phyloP scores from a whole-genome alignment of 2,329 filamentous ascomycete genomes.

The Xylariaceae sp. region DNA sequence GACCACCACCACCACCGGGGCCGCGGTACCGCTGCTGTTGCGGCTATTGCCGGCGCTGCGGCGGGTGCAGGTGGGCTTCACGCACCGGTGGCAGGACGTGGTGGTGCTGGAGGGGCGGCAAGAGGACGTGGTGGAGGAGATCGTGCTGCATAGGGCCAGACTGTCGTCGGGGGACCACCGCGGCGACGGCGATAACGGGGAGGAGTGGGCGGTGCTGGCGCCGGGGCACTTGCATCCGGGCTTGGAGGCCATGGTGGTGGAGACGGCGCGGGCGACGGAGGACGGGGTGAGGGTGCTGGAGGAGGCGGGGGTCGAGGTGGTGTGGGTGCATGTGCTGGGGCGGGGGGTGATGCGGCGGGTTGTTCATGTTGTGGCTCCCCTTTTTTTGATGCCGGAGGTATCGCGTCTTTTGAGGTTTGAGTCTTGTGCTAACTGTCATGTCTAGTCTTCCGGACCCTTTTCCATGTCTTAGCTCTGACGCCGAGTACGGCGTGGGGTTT shows the following conservation, averaged over 20 bases:
- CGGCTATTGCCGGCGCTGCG: not conserved
- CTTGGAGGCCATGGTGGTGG: not conserved
- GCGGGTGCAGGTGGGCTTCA: slow-evolving; percentile 1
- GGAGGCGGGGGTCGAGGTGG: slow-evolving; percentile 2
- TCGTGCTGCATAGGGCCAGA: too few relatives aligned
- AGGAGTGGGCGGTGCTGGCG: not conserved
- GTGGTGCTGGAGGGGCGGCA: slow-evolving; percentile 1
- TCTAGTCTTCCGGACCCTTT: too few relatives aligned
- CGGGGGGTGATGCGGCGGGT: too few relatives aligned
- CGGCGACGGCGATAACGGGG: not conserved
- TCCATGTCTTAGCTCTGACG: too few relatives aligned
- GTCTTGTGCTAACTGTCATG: too few relatives aligned
- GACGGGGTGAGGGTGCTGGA: not conserved
- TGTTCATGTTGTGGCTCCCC: too few relatives aligned
- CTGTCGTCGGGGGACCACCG: not conserved
- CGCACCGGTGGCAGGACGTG: not conserved
- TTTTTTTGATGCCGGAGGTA: too few relatives aligned
- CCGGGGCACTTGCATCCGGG: not conserved
- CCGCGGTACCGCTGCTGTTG: slow-evolving; percentile 1
- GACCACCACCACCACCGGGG: not conserved
- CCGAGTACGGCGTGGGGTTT: too few relatives aligned
- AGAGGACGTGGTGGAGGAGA: not conserved
- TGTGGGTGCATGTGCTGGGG: slow-evolving; percentile 1
- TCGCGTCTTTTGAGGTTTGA: too few relatives aligned
- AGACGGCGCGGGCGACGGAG: not conserved